Percentiles rank a stretch among this genome's conserved stretches.
phyloP scores from a whole-genome alignment of 2,329 filamentous ascomycete species.

The Cucurbitaria berberidis region DNA sequence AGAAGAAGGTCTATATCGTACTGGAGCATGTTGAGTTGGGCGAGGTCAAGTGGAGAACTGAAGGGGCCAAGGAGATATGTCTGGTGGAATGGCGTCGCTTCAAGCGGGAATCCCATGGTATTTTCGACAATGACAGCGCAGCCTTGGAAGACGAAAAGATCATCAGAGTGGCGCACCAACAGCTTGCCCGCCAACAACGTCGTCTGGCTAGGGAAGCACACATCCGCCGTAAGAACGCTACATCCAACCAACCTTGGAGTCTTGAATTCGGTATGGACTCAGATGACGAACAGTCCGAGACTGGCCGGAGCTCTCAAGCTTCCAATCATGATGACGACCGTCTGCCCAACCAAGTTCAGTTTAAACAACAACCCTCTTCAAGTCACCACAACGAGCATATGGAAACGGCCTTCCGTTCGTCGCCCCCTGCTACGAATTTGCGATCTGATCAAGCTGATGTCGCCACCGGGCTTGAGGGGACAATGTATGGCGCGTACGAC shows the following conservation, averaged over 20 bases:
- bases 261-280: slow-evolving; percentile 75
- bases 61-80: slow-evolving; percentile 82
- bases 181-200: slow-evolving; percentile 54
- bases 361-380: slow-evolving; percentile 23
- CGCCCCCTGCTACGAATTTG: slow-evolving; percentile 23
- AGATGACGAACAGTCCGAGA: slow-evolving; percentile 55
- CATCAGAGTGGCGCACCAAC: slow-evolving; percentile 39
- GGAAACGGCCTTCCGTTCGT: slow-evolving; percentile 44
- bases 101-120: slow-evolving; percentile 69
- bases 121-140: slow-evolving; percentile 51
- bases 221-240: slow-evolving; percentile 34
- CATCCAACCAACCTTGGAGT: slow-evolving; percentile 76
- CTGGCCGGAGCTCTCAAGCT: slow-evolving; percentile 33
- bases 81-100: slow-evolving; percentile 81
- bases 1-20: slow-evolving; percentile 98
- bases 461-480: slow-evolving; percentile 71
- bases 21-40: slow-evolving; percentile 93
- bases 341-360: slow-evolving; percentile 23
- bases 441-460: slow-evolving; percentile 6
- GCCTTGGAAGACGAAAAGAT: slow-evolving; percentile 54
- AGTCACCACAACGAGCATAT: slow-evolving; percentile 35
- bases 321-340: slow-evolving; percentile 29
- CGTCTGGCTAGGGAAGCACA: slow-evolving; percentile 47
- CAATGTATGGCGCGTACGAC: slow-evolving; percentile 77
- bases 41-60: slow-evolving; percentile 92